Evolutionary conservation across 768 basidiomycete genomes (phyloP), one percentile per base, ranked within the genome.

Genomic region (Lactifluus subvellereus): DNA sequence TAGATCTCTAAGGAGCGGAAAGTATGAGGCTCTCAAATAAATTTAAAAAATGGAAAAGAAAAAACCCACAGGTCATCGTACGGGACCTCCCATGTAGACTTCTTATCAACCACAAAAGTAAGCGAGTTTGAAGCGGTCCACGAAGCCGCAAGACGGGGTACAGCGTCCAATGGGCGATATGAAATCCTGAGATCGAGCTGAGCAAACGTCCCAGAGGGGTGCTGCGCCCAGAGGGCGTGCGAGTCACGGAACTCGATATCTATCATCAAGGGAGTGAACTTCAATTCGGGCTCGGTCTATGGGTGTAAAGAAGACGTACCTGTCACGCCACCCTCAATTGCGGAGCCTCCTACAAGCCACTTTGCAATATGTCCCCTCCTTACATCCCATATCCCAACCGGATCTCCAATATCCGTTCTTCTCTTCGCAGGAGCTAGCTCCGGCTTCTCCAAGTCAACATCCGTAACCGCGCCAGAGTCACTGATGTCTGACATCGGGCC

Each of bases 361-460:
- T 94, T 94, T 6, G 88, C 86, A 54, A 93, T 79, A 82, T 87
- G 90, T 0, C 83, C 82, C 52, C 92, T 77, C 58, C 91, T 78
- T 1, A 89, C 88, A 71, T 94, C 91, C 92, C 92, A 94, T 27
- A 94, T 86, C 68, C 93, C 91, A 35, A 91, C 78, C 0, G 84
- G 76, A 69, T 91, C 87, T 3, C 84, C 82, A 3, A 68, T 72
- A 4, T 68, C 66, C 18, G 61, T 66, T 32, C 60, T 66, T 42
- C 61, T 53, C 38, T 65, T 60, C 2, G 45, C 49, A 10, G 60
- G 38, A 16, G 51, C 54, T 33, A 49, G 43, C 47, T 64, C 65
- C 30, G 59, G 48, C 37, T 66, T 66, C 50, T 68, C 68, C 13
- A 56, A 42, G 32, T 56, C 51, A 11, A 56, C 45, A 6, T 51